Base-by-base conservation (phyloP, 2,329 filamentous ascomycete species). In the Calonectria naviculata region DNA sequence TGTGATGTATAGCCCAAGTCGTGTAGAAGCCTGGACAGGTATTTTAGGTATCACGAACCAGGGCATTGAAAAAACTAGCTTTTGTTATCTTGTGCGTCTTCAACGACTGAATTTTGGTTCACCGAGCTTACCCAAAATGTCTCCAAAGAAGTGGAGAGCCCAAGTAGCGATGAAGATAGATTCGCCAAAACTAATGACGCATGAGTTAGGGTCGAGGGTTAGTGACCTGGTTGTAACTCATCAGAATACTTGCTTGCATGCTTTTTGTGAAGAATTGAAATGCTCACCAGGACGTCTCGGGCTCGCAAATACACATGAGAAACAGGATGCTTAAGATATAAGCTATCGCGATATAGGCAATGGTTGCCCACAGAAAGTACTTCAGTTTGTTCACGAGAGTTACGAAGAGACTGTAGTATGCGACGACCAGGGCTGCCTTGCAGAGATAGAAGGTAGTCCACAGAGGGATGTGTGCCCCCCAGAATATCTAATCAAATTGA, bases 371-470 rank as follows among this genome's bases (percentile, higher is more conserved):
- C 2, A 58, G n/a, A 21, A 58, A 26, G 31, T 58, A 58, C 31
- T 58, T 58, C 13, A 58, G 31, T 9, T 58, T 58, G 21, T 38
- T 38, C 34, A 58, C 13, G 19, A 58, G 52, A 10, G 52, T 58
- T 15, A 58, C 19, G n/a, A 58, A 38, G 21, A 58, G 52, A 3
- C 28, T 58, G 34, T 58, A 58, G 9, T 58, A 58, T 5, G 52
- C 31, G 7, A 26, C 9, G 3, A 58, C 10, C 8, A 58, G 4
- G 12, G 52, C 52, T 17, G 36, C 9, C 19, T 58, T 58, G 34
- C 52, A 58, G 2, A 58, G 21, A 26, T 58, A 58, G 15, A 58
- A 58, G 4, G 52, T 58, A 5, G 52, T 26, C 52, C 52, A 58
- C 9, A 58, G 52, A 6, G 52, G 52, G 21, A 58, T 38, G 5